Evolutionary conservation across 306 rosid species (phyloP), one percentile per base, ranked within the genome.

Genomic region (Herpetospermum pedunculosum): DNA sequence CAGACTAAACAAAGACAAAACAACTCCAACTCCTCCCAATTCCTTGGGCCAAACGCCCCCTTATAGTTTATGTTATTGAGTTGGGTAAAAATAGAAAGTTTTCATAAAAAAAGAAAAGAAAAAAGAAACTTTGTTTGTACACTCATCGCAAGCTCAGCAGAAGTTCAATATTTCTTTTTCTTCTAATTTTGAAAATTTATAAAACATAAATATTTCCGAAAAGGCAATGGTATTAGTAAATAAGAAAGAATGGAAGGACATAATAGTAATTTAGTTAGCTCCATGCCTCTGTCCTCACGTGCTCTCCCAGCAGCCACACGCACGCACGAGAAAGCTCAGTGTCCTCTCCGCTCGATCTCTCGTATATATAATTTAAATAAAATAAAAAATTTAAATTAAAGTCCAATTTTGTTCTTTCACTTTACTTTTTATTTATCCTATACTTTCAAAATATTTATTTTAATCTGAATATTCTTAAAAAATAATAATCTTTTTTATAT

Each of bases 311-410:
- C 70, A 12, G 52, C 53, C 73, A 67, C 53, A 41, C 72, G 70
- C 72, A 21, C 73, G 53, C 73, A 68, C 53, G 53, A 9, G 53
- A 68, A 68, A 68, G 73, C 73, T 68, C 53, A 13, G 37, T 68
- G 73, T 68, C 73, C 53, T 41, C 73, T 23, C 18, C 37, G 37
- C n/a, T 64, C 71, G 18, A 38, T 64, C 71, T 35, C 26, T 37
- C 70, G 48, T 37, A 52, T 52, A 6, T 46, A 14, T 46, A 41
- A 9, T 7, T 41, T 14, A 3, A 48, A 48, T 8, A 52, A 52
- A 8, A 9, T 8, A 8, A 52, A 14, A 18, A 0, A 35, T 5
- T 5, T 5, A 35, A 16, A 18, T 4, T 5, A 48, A 48, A 18
- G 23, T 48, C 9, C 23, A 15, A 5, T 47, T 16, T 32, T 32